Base-by-base conservation (phyloP, 257 asterid species). In the Solanum peruvianum region DNA sequence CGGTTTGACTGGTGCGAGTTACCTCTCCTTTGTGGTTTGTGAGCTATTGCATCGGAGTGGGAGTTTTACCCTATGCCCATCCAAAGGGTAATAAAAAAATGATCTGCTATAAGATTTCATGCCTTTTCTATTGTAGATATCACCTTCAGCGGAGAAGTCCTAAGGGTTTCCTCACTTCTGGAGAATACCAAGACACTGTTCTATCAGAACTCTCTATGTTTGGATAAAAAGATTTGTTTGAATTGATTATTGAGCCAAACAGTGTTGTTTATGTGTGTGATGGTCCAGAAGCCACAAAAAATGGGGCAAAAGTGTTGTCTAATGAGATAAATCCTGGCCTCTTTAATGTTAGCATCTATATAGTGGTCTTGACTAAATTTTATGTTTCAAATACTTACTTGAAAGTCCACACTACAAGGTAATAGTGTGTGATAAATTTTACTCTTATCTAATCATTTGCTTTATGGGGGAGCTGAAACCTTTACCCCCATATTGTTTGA, bases 261-360 rank as follows among this genome's bases (percentile, higher is more conserved):
- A 14, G 85, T 91, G 75, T 83, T 71, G 71, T 41, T 86, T 49
- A 23, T 23, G 72, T 6, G 9, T 49, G 60, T 72, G 93, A 86
- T 88, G 93, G 98, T 87, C 92, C 98, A 87, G 92, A 92, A 92
- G 93, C 92, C 85, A 93, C 97, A 58, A 94, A 88, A 90, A 89
- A 90, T 25, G 87, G 98, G 91, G 96, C 98, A 76, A 97, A 89
- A 92, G 93, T 95, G 87, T 95, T 95, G 88, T 94, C 97, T 5
- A 93, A 96, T 86, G 98, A 97, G 93, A 92, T 94, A 71, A 98
- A 83, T 91, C 99, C 37, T 95, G 98, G 98, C 98, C 94, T 92
- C 95, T 52, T 92, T 88, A 95, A 95, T 92, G 92, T 94, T 89
- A 91, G 94, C 82, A 96, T 96, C 83, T 98, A 96, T 87, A 93